phyloP scores from a whole-genome alignment of 768 basidiomycete genomes.

The Lactifluus volemus region DNA sequence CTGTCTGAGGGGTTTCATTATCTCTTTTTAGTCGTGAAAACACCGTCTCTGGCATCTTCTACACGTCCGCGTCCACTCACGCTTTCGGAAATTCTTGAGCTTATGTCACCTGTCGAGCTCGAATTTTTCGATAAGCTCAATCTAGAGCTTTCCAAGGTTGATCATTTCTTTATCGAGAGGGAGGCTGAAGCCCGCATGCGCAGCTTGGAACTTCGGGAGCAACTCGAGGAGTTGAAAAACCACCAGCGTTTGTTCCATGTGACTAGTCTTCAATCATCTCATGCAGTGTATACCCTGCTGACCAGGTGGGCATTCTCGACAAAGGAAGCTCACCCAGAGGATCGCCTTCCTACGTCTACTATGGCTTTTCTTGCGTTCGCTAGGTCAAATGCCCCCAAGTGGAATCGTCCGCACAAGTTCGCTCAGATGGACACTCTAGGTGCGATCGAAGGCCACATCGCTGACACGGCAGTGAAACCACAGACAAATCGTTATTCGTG shows the following conservation, averaged over 20 bases:
- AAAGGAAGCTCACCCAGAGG: conserved; percentile 8
- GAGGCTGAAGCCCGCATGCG: conserved; percentile 53
- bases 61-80: conserved; percentile 14
- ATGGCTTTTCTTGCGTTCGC: neutral
- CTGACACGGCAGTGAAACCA: neutral
- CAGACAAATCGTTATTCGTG: neutral
- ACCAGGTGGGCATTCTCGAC: neutral
- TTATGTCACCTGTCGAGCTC: conserved; percentile 50
- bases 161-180: conserved; percentile 67
- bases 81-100: conserved; percentile 34
- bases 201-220: conserved; percentile 24
- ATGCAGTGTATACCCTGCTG: neutral
- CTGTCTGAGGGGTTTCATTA: neutral
- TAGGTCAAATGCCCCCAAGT: neutral
- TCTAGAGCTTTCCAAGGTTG: conserved; percentile 74
- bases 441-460: neutral
- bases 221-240: conserved; percentile 17
- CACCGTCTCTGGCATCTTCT: neutral
- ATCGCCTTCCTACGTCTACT: neutral
- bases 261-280: neutral
- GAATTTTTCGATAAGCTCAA: conserved; percentile 76
- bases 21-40: neutral
- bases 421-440: neutral
- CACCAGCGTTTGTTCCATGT: conserved; percentile 10
- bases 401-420: neutral